Base-by-base conservation (phyloP, 805 yeast genomes). In the Candida stauntonica region DNA sequence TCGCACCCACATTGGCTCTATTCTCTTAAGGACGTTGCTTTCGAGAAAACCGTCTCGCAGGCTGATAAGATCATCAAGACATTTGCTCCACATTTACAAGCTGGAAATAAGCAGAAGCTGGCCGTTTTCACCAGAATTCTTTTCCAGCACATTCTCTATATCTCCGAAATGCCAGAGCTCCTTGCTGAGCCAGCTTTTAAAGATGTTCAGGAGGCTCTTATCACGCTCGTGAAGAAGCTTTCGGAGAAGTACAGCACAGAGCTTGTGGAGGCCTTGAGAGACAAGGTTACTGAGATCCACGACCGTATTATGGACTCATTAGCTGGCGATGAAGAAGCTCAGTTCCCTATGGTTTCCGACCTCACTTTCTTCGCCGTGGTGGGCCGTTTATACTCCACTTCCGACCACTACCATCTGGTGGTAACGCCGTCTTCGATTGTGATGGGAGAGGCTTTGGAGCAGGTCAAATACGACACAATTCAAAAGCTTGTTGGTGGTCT, bases 371-470 rank as follows among this genome's bases (percentile, higher is more conserved):
- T 81, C 53, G 68, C 79, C 0, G 51, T 87, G 5, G 69, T 89
- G 41, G 97, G 97, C 6, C 67, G 72, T 38, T 57, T 88, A 5
- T 93, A 84, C 56, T 89, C 99, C 0, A 87, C 97, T 1, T 93
- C 99, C 0, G 99, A 93, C 67, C 89, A 87, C 57, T 91, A 85
- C 62, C 99, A 93, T 67, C 69, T 88, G 42, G 83, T 93, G 9
- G 89, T 81, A 5, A 89, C 96, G 0, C 96, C 97, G 4, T 73
- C 91, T 2, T 65, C 77, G 21, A 73, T 93, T 24, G 62, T 86
- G 28, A 77, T 87, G 67, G 75, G 81, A 34, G 91, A 86, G 59
- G 67, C 77, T 12, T 63, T 91, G 39, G 78, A 80, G 37, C 76
- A 73, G 48, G 51, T 74, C 16, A 68, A 70, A 30, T 60, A 62